Base-by-base conservation (phyloP, 116 monocot species). In the Cymodocea nodosa region DNA sequence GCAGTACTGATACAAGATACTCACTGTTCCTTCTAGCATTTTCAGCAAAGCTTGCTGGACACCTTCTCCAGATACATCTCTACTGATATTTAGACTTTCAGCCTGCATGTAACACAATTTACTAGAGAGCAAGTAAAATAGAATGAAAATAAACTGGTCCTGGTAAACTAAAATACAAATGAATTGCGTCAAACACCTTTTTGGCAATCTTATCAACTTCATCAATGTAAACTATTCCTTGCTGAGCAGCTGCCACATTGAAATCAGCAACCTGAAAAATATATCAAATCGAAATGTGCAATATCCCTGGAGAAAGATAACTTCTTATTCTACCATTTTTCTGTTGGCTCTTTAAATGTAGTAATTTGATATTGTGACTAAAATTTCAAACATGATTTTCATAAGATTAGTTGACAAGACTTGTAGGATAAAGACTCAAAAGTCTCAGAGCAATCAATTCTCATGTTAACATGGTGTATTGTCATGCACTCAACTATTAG, bases 151-250 rank as follows among this genome's bases (percentile, higher is more conserved):
- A 14, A 44, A 23, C 16, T 61, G 17, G 30, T 15, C 18, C 44
- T 11, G 11, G 44, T 8, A 6, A 8, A 44, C 11, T 44, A 44
- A 44, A 44, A 8, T 44, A 44, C 44, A 44, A 6, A 2, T 11
- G 18, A 60, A 50, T 36, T 14, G 30, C 0, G 51, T 7, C 35
- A 6, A 20, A 53, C 18, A 77, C 98, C 98, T 99, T 99, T 68
- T 92, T 99, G 8, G 98, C 89, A 20, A 99, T 99, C 76, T 99
- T 99, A 77, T 99, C 98, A 76, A 99, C 89, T 89, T 92, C 98
- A 64, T 99, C 98, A 67, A 92, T 92, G 72, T 99, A 99, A 59
- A 99, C 98, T 66, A 99, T 92, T 51, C 98, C 98, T 65, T 99
- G 98, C 68, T 99, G 98, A 61, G 98, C 98, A 70, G 98, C 92